Conservation (phyloP, 2,329 filamentous ascomycete species). For the Fusarium ramigenum region DNA sequence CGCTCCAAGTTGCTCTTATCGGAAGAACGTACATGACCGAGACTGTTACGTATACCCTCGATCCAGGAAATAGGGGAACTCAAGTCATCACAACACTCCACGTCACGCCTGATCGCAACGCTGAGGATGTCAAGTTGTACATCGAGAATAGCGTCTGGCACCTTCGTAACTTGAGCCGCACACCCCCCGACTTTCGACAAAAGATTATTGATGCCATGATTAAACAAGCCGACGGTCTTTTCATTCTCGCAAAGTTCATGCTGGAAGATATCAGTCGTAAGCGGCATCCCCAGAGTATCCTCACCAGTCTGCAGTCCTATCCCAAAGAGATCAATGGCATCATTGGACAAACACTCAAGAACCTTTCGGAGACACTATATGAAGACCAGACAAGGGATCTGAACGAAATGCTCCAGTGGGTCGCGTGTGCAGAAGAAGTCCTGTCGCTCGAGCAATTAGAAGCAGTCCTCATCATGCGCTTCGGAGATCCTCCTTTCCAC, state of each 20-base stretch:
- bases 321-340: slow-evolving; percentile 56
- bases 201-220: slow-evolving; percentile 53
- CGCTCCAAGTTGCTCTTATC: slow-evolving; percentile 51
- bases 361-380: slow-evolving; percentile 52
- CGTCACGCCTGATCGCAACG: slow-evolving; percentile 55
- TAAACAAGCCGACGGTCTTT: slow-evolving; percentile 56
- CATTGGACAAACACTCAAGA: slow-evolving; percentile 52
- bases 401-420: slow-evolving; percentile 59
- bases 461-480: slow-evolving; percentile 53
- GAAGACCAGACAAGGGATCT: slow-evolving; percentile 53
- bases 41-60: slow-evolving; percentile 47
- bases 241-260: slow-evolving; percentile 61
- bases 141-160: slow-evolving; percentile 53
- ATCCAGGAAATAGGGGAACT: slow-evolving; percentile 43
- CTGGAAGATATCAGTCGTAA: slow-evolving; percentile 58
- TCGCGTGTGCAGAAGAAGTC: slow-evolving; percentile 55
- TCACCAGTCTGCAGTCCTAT: slow-evolving; percentile 55
- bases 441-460: slow-evolving; percentile 57
- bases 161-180: slow-evolving; percentile 50
- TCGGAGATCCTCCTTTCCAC: slow-evolving; percentile 52
- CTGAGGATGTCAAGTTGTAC: slow-evolving; percentile 53
- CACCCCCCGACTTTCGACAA: slow-evolving; percentile 46
- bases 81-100: slow-evolving; percentile 52
- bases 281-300: slow-evolving; percentile 55
- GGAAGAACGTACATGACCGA: slow-evolving; percentile 56